phyloP scores from a whole-genome alignment of 805 yeast genomes.

The Wickerhamomyces bovis region DNA sequence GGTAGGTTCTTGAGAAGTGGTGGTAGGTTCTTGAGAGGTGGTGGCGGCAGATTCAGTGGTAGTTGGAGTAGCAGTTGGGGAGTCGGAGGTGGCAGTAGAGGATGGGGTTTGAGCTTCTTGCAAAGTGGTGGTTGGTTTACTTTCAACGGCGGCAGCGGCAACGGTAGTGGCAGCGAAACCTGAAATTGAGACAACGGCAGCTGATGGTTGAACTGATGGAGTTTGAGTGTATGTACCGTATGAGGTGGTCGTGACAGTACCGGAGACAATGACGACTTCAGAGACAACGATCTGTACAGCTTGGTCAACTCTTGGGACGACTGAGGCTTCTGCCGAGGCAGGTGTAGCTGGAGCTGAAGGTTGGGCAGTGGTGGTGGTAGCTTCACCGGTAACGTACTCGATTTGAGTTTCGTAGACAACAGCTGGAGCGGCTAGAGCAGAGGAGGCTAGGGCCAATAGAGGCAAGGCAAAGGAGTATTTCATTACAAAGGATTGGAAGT shows the following conservation, averaged over 20 bases:
- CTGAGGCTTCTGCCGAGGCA: background rate
- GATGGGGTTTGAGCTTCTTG: constrained; percentile 14
- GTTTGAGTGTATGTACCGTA: constrained; percentile 20
- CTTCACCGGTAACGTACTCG: constrained; percentile 21
- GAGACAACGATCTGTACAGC: constrained; percentile 22
- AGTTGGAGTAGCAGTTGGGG: constrained; percentile 13
- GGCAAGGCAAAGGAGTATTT: constrained; percentile 19
- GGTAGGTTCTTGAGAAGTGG: constrained; percentile 12
- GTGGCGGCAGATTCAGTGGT: too few relatives aligned
- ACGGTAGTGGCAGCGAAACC: constrained; percentile 2
- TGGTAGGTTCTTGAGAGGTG: constrained; percentile 16
- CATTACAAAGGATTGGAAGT: constrained; percentile 12
- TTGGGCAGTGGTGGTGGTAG: constrained; percentile 12
- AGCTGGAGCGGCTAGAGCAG: constrained; percentile 24
- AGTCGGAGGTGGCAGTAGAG: constrained; percentile 2
- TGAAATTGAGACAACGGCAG: constrained; percentile 2
- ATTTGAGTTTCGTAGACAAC: constrained; percentile 22
- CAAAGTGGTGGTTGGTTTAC: constrained; percentile 18
- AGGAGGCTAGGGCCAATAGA: constrained; percentile 20
- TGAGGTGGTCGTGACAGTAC: constrained; percentile 18
- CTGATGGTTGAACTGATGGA: constrained; percentile 10
- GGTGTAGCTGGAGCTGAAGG: constrained; percentile 13
- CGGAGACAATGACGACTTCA: constrained; percentile 17
- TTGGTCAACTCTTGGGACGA: constrained; percentile 18
- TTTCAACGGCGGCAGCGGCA: constrained; percentile 15